A percentile compares a stretch with the other conserved stretches of the same genome.
phyloP scores from a whole-genome alignment of 2,329 filamentous ascomycete species.

The Calonectria crousiana region DNA sequence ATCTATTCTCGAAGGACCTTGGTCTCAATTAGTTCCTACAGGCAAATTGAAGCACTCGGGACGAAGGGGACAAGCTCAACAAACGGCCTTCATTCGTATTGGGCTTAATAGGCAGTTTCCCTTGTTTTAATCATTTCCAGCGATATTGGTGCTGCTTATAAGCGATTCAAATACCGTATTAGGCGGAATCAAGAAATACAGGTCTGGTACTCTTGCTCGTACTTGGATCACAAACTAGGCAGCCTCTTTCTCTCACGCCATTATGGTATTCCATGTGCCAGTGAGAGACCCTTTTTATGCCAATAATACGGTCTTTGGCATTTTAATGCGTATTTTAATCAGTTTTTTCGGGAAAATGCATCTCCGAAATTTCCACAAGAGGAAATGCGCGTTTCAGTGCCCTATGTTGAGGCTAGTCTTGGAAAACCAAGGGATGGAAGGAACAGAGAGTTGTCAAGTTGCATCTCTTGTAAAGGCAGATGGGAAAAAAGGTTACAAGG shows the following conservation, averaged over 20 bases:
- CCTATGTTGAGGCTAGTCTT: not conserved
- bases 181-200: not conserved
- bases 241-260: not conserved
- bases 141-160: not conserved
- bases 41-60: too few species aligned
- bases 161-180: not conserved
- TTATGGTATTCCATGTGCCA: too few species aligned
- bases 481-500: not conserved
- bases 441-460: not conserved
- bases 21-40: not conserved
- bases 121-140: not conserved
- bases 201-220: not conserved
- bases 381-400: not conserved
- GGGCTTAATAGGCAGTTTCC: not conserved
- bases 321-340: too few species aligned
- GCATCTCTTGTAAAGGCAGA: not conserved
- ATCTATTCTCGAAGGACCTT: too few species aligned
- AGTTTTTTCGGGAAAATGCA: too few species aligned
- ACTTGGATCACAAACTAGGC: not conserved
- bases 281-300: too few species aligned
- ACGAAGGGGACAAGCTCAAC: too few species aligned
- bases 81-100: too few species aligned
- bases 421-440: not conserved
- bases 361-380: not conserved
- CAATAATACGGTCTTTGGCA: too few species aligned